A percentile compares a stretch with the other conserved stretches of the same genome.
Evolutionary conservation across 148 eudicot genomes (phyloP).

Genomic region (Cornus florida): DNA sequence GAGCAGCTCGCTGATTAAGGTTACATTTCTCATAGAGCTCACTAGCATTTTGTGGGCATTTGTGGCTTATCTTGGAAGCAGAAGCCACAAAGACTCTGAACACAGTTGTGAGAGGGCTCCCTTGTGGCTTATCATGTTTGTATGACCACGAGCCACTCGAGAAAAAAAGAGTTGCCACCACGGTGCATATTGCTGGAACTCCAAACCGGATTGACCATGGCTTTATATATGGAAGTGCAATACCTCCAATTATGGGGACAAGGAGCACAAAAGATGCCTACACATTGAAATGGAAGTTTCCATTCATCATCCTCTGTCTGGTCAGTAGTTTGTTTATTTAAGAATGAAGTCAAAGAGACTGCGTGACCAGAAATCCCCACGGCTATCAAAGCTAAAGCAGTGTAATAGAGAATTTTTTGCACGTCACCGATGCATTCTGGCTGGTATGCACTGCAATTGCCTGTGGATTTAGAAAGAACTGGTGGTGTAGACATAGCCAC

Average conservation of each 20-base stretch:
- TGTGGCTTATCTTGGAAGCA: too few relatives aligned
- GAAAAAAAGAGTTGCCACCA: slow-evolving; percentile 33
- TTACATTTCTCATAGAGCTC: too few relatives aligned
- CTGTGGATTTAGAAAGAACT: slow-evolving; percentile 32
- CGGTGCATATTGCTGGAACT: too few relatives aligned
- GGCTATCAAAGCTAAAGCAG: slow-evolving; percentile 41
- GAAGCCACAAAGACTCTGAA: slow-evolving; percentile 47
- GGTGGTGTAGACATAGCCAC: slow-evolving; percentile 57
- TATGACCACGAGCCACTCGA: slow-evolving; percentile 31
- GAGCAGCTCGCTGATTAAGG: too few relatives aligned
- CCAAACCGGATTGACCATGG: too few relatives aligned
- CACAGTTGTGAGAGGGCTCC: slow-evolving; percentile 42
- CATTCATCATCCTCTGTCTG: neutral
- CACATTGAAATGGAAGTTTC: neutral
- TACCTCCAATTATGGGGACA: slow-evolving; percentile 23
- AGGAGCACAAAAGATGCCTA: slow-evolving; percentile 17
- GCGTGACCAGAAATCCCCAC: slow-evolving; percentile 48
- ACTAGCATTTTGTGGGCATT: too few relatives aligned
- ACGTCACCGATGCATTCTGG: slow-evolving; percentile 41
- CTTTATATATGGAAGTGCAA: slow-evolving; percentile 38
- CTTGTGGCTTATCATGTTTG: slow-evolving; percentile 25
- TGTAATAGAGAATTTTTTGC: slow-evolving; percentile 45
- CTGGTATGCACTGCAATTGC: slow-evolving; percentile 45
- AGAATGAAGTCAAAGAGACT: slow-evolving; percentile 27
- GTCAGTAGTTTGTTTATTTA: slow-evolving; percentile 25